Conservation (phyloP, 768 basidiomycete species). For the Mycena crocata region DNA sequence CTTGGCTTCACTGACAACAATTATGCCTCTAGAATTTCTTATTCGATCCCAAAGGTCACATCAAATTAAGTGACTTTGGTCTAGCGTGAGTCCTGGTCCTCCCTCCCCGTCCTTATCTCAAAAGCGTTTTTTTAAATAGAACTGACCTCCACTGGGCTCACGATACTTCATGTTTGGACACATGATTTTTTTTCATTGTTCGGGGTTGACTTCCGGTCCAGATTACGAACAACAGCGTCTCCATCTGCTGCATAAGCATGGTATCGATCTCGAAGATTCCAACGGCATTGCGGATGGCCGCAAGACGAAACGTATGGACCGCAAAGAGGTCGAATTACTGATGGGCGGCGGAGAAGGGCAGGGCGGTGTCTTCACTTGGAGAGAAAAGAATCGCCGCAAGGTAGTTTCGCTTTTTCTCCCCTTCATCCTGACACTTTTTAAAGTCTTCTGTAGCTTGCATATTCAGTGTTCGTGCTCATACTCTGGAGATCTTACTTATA, state of each 20-base stretch:
- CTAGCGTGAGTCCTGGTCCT: conserved; percentile 77
- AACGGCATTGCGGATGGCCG: conserved; percentile 72
- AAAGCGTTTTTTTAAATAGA: conserved; percentile 51
- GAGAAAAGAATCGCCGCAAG: conserved; percentile 93
- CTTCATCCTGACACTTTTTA: conserved; percentile 38
- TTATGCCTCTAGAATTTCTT: conserved; percentile 82
- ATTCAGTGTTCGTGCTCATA: conserved; percentile 78
- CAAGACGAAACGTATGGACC: conserved; percentile 83
- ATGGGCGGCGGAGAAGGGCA: conserved; percentile 88
- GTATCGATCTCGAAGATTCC: conserved; percentile 92
- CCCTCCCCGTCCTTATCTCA: conserved; percentile 30
- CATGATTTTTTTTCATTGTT: conserved; percentile 24
- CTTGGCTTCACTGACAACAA: conserved; percentile 32
- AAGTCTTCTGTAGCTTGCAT: conserved; percentile 70
- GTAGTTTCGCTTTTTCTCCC: conserved; percentile 55
- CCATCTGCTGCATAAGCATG: conserved; percentile 90
- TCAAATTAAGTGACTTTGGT: conserved; percentile 96
- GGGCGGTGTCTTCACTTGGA: conserved; percentile 92
- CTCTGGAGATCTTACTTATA: conserved; percentile 27
- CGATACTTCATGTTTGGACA: conserved; percentile 83
- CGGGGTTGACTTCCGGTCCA: conserved; percentile 43
- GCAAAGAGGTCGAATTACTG: conserved; percentile 82
- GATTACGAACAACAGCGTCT: conserved; percentile 96
- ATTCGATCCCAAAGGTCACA: conserved; percentile 93
- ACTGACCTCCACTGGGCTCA: conserved; percentile 97